Evolutionary conservation across 495 filamentous ascomycete species (phyloP).

Genomic region (Chaetomium cochliodes): DNA sequence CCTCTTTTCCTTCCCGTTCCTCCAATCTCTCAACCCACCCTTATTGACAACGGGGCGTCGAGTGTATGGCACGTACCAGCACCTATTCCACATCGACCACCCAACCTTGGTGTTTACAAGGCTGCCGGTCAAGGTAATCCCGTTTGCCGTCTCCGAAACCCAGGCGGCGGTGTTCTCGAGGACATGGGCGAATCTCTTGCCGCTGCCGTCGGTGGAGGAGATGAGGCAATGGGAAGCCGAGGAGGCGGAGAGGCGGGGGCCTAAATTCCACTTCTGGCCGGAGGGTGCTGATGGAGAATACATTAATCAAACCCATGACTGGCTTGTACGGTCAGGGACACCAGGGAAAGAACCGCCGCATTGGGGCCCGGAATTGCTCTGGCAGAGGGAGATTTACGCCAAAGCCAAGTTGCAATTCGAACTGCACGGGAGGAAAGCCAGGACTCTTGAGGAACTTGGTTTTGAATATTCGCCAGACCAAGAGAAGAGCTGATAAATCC

Average conservation of each 20-base stretch:
- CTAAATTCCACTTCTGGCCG: conserved; percentile 62
- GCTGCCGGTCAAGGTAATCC: conserved; percentile 75
- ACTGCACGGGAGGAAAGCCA: conserved; percentile 42
- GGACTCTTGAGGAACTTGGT: conserved; percentile 45
- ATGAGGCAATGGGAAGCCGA: conserved; percentile 63
- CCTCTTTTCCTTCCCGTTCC: conserved; percentile 68
- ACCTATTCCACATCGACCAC: conserved; percentile 71
- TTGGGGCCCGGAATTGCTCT: conserved; percentile 67
- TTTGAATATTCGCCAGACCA: conserved; percentile 37
- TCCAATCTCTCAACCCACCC: conserved; percentile 56
- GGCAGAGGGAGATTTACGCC: conserved; percentile 50
- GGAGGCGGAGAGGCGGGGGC: conserved; percentile 32
- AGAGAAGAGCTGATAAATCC: not conserved
- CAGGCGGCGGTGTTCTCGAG: conserved; percentile 76
- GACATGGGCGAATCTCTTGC: conserved; percentile 66
- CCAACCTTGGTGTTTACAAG: conserved; percentile 78
- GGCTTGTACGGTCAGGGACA: conserved; percentile 50
- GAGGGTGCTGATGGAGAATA: conserved; percentile 67
- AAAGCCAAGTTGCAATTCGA: conserved; percentile 50
- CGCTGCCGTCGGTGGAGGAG: conserved; percentile 56
- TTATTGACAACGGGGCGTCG: conserved; percentile 67
- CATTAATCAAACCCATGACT: conserved; percentile 67
- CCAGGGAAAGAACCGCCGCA: conserved; percentile 60
- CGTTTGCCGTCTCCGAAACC: conserved; percentile 76
- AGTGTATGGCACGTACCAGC: conserved; percentile 66